Evolutionary conservation across 441 rosid genomes (phyloP).

Genomic region (Pelargonium citronellum): DNA sequence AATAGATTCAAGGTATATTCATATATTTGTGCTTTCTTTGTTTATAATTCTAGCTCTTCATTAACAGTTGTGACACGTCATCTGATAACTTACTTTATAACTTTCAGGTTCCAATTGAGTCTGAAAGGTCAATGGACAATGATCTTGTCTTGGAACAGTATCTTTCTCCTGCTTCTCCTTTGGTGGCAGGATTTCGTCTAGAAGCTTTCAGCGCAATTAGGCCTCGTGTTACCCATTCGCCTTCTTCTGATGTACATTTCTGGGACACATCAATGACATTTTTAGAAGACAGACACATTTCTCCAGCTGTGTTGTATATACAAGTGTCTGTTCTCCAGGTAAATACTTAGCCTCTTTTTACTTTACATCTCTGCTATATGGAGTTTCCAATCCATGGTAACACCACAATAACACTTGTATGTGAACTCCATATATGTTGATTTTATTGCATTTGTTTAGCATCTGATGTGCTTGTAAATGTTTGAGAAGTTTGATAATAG

Average conservation of each 20-base stretch:
- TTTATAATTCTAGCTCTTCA: constrained; percentile 13
- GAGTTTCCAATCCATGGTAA: neutral
- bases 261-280: constrained; percentile 55
- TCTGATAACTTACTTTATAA: neutral
- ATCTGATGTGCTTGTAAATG: no score
- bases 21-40: constrained; percentile 12
- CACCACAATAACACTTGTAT: no score
- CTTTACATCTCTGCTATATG: neutral
- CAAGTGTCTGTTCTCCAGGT: constrained; percentile 90
- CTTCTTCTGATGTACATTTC: constrained; percentile 52
- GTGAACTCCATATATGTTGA: neutral
- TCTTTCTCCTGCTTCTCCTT: constrained; percentile 71
- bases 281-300: constrained; percentile 66
- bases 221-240: constrained; percentile 73
- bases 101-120: constrained; percentile 68
- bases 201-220: constrained; percentile 76
- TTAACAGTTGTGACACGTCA: constrained; percentile 10
- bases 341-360: constrained; percentile 18
- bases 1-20: constrained; percentile 73
- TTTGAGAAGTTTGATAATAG: neutral
- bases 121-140: constrained; percentile 57
- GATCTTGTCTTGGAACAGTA: constrained; percentile 70
- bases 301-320: constrained; percentile 64
- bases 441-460: neutral
- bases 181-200: constrained; percentile 68